Conservation (phyloP, 2,329 filamentous ascomycete species). For the Clarireedia paspali region DNA sequence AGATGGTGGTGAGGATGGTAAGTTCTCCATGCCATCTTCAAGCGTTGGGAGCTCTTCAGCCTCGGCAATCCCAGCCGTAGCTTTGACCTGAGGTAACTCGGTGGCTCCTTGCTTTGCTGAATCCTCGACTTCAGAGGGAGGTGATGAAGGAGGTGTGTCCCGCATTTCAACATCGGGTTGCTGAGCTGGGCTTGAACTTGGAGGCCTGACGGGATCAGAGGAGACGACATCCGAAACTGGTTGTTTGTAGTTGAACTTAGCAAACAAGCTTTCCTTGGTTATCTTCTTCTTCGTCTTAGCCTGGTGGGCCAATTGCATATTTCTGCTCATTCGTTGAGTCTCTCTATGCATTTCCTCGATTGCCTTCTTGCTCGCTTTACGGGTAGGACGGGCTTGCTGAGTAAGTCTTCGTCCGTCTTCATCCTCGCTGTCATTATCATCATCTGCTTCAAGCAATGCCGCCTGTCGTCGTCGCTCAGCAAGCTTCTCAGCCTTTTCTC, state of each 20-base stretch:
- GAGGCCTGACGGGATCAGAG: conserved; percentile 31
- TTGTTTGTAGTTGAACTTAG: conserved; percentile 68
- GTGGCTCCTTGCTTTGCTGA: conserved; percentile 24
- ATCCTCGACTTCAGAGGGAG: conserved; percentile 34
- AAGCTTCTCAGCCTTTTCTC: conserved; percentile 30
- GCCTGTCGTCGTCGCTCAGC: conserved; percentile 36
- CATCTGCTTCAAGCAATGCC: conserved; percentile 47
- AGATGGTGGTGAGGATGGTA: conserved; percentile 17
- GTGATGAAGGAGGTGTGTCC: conserved; percentile 68
- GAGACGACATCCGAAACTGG: conserved; percentile 18
- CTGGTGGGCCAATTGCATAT: conserved; percentile 85
- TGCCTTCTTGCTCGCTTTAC: conserved; percentile 91
- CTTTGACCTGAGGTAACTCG: not conserved
- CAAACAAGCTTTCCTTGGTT: conserved; percentile 72
- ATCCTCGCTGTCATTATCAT: conserved; percentile 49
- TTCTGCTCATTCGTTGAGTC: conserved; percentile 83
- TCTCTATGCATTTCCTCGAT: conserved; percentile 92
- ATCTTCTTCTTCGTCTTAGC: conserved; percentile 89
- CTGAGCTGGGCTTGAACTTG: conserved; percentile 47
- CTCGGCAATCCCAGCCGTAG: not conserved
- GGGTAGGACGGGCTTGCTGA: conserved; percentile 59
- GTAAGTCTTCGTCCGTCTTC: conserved; percentile 59
- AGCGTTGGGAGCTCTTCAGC: conserved; percentile 15
- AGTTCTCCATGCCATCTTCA: conserved; percentile 12
- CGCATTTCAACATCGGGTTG: conserved; percentile 46